Conservation (phyloP, 176 grass and related monocot genomes). For the Rhynchospora pubera region DNA sequence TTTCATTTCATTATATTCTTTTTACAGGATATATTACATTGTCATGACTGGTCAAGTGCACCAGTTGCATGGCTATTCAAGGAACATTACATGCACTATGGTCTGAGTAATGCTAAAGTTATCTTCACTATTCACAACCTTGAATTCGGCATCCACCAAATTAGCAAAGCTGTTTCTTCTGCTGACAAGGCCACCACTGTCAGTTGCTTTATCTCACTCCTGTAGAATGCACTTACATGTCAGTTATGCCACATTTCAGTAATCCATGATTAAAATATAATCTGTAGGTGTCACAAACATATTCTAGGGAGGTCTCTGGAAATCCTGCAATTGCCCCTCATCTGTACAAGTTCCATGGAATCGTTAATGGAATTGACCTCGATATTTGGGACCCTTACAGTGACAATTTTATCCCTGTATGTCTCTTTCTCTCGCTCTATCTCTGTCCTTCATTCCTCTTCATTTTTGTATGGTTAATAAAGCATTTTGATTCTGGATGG, state of each 20-base stretch:
- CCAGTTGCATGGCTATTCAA: conserved; percentile 92
- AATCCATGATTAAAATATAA: conserved; percentile 13
- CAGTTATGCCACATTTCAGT: conserved; percentile 8
- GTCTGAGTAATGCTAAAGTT: conserved; percentile 56
- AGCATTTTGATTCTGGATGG: background rate
- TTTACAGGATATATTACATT: conserved; percentile 91
- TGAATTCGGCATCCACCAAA: conserved; percentile 83
- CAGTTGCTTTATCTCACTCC: conserved; percentile 22
- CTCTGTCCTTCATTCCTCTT: background rate
- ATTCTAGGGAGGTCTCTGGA: conserved; percentile 78
- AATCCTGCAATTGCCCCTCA: conserved; percentile 85
- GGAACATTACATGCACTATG: conserved; percentile 64
- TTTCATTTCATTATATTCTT: conserved; percentile 1
- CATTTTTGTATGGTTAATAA: background rate
- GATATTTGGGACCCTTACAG: conserved; percentile 63
- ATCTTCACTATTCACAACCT: conserved; percentile 98
- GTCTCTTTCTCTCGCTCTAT: background rate
- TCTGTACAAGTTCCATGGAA: conserved; percentile 46
- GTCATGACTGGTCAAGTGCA: conserved; percentile 98
- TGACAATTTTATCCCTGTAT: conserved; percentile 51
- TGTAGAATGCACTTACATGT: background rate
- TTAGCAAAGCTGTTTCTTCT: conserved; percentile 62
- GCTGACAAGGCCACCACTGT: conserved; percentile 96
- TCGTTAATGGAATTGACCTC: conserved; percentile 65
- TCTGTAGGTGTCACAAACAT: conserved; percentile 70